Conservation (phyloP, 257 asterid species). For the Ophiorrhiza pumila region DNA sequence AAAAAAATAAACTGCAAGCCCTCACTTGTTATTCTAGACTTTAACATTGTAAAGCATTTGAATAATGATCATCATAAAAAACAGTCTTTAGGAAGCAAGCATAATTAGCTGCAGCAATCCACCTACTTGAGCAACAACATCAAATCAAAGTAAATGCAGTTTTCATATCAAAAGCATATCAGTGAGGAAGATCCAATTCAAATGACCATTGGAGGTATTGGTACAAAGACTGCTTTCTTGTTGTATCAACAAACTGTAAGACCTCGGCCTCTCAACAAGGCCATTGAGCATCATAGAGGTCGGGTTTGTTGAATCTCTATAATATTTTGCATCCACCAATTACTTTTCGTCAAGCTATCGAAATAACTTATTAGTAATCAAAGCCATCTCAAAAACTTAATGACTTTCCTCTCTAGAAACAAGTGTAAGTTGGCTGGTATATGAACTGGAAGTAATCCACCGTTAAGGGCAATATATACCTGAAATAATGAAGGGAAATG, state of each 20-base stretch:
- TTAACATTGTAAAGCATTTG: background rate
- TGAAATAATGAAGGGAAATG: constrained; percentile 6
- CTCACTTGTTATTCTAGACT: background rate
- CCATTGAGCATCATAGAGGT: background rate
- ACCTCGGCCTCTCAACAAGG: background rate
- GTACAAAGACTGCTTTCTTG: background rate
- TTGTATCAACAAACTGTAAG: background rate
- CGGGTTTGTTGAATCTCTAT: background rate
- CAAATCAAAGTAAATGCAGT: background rate
- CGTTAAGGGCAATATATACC: background rate
- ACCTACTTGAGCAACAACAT: too few relatives aligned
- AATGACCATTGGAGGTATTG: background rate
- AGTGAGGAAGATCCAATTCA: background rate
- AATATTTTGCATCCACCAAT: background rate
- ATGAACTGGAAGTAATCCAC: background rate
- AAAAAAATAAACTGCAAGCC: too few relatives aligned
- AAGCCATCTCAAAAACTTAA: constrained; percentile 41
- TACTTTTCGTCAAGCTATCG: constrained; percentile 9
- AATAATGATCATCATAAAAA: background rate
- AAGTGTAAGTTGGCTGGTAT: constrained; percentile 3
- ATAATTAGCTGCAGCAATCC: background rate
- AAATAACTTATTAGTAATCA: constrained; percentile 23
- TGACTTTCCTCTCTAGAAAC: constrained; percentile 29
- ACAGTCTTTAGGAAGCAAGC: constrained; percentile 2
- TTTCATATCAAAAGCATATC: background rate